These are phyloP conservation scores for Aegilops longissima DNA, from an alignment of 176 grass and related monocot species.

Conservation along the genomic window DNA sequence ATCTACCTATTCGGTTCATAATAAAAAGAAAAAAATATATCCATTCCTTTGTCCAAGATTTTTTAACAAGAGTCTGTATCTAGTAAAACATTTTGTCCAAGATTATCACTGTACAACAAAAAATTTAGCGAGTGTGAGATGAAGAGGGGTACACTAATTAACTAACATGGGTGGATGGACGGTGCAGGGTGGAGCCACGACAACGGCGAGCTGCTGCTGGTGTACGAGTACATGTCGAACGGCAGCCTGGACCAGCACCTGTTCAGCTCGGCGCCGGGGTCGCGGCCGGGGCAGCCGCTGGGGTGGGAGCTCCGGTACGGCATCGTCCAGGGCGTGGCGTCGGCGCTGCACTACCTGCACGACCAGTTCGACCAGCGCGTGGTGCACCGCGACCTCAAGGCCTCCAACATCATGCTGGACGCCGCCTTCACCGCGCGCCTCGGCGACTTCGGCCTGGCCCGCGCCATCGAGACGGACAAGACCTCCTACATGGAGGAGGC, in stretches of 20 bases:
- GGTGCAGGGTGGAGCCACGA: constrained; percentile 81
- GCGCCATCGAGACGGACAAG: constrained; percentile 80
- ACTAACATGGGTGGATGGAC: neutral
- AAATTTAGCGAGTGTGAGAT: neutral
- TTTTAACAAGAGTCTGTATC: no score
- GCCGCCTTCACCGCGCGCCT: constrained; percentile 79
- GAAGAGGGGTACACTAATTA: neutral
- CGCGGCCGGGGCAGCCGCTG: constrained; percentile 24
- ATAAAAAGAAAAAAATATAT: no score
- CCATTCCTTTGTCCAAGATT: neutral
- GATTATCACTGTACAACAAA: neutral
- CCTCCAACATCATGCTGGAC: constrained; percentile 94
- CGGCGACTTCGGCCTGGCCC: constrained; percentile 93
- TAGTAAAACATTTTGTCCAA: neutral
- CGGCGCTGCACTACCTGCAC: constrained; percentile 93
- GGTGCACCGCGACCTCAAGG: constrained; percentile 96
- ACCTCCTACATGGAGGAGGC: constrained; percentile 81
- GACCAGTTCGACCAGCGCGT: constrained; percentile 91
- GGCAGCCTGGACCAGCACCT: constrained; percentile 74
- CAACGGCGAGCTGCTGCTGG: constrained; percentile 74
- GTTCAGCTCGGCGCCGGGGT: constrained; percentile 19
- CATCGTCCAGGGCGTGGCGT: constrained; percentile 69
- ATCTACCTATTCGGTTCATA: neutral
- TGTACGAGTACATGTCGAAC: constrained; percentile 82
- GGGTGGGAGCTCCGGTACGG: constrained; percentile 76